Percentiles rank a stretch among this genome's conserved stretches.
These are phyloP conservation scores for Calonectria pseudoreteaudii DNA, from an alignment of 2,329 filamentous ascomycete genomes.

Conservation along the genomic window DNA sequence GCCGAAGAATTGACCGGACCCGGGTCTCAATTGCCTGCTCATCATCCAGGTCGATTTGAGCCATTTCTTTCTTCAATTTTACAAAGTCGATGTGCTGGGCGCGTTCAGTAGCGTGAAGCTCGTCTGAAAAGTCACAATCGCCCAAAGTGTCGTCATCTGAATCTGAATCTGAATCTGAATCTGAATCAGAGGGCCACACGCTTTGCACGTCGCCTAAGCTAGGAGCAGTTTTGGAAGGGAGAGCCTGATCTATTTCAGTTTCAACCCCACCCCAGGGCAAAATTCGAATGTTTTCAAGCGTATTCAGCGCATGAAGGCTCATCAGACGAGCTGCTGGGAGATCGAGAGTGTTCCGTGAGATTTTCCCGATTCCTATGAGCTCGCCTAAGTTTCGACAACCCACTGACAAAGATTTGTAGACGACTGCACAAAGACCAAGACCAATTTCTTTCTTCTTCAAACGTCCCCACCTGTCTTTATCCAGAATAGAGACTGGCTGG, in stretches of 20 bases:
- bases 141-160: neutral
- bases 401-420: neutral
- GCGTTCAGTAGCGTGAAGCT: neutral
- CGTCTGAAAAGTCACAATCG: neutral
- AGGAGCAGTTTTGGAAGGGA: neutral
- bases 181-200: neutral
- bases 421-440: neutral
- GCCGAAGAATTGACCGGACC: neutral
- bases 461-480: neutral
- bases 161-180: neutral
- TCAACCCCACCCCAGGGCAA: neutral
- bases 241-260: neutral
- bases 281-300: neutral
- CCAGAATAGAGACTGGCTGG: neutral
- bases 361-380: neutral
- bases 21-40: neutral
- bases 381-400: neutral
- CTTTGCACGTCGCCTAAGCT: neutral
- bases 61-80: neutral
- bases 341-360: neutral
- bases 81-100: neutral
- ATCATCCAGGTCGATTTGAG: neutral
- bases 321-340: neutral
- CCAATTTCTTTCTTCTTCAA: neutral
- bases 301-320: neutral